phyloP scores from a whole-genome alignment of 495 filamentous ascomycete species.

The Barbatosphaeria neglecta region DNA sequence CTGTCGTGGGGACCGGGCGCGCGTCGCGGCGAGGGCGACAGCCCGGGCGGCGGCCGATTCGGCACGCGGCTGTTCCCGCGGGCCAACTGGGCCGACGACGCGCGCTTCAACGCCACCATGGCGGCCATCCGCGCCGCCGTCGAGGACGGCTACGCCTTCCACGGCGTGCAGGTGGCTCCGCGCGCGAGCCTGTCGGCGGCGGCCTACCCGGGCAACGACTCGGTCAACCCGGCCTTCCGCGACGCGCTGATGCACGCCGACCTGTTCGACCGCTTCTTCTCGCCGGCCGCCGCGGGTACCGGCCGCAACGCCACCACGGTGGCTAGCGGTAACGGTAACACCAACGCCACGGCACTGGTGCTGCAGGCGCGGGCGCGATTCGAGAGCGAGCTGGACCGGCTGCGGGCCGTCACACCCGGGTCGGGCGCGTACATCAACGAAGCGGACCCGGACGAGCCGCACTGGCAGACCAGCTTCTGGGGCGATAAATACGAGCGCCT shows the following conservation, averaged over 20 bases:
- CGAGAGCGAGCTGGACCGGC: constrained; percentile 14
- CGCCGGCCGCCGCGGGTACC: neutral
- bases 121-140: constrained; percentile 25
- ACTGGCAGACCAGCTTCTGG: constrained; percentile 49
- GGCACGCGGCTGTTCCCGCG: constrained; percentile 42
- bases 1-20: constrained; percentile 4
- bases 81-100: constrained; percentile 20
- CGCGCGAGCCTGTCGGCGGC: constrained; percentile 6
- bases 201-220: constrained; percentile 24
- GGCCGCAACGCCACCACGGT: constrained; percentile 1
- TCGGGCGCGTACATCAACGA: constrained; percentile 36
- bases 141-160: constrained; percentile 25
- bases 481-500: constrained; percentile 41
- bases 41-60: constrained; percentile 16
- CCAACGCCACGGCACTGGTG: neutral
- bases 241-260: constrained; percentile 43
- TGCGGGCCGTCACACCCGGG: constrained; percentile 18
- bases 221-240: constrained; percentile 44
- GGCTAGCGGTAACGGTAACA: constrained; percentile 5
- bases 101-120: constrained; percentile 28
- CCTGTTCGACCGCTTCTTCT: constrained; percentile 14
- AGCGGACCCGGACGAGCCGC: constrained; percentile 41
- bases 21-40: constrained; percentile 8
- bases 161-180: constrained; percentile 29
- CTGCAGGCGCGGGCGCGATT: constrained; percentile 9